Evolutionary conservation across 1,284 basidiomycete genomes (phyloP).

Genomic region (Cryptococcus sp.): DNA sequence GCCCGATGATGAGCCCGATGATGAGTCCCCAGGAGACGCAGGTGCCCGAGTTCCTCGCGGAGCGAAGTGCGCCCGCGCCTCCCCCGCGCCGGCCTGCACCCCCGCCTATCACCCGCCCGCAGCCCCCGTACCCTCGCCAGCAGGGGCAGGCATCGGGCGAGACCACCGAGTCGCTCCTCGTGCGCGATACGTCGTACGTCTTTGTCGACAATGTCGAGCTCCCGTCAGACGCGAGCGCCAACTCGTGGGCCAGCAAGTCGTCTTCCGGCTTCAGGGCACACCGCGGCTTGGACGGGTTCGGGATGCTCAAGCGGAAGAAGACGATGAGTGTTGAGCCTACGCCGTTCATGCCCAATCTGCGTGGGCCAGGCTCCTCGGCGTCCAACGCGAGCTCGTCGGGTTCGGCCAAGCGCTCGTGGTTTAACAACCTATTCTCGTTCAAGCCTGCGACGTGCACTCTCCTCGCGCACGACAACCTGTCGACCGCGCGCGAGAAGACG

Average conservation of each 20-base stretch:
- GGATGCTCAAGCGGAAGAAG: constrained; percentile 47
- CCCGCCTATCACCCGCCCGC: no score
- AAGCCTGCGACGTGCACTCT: constrained; percentile 62
- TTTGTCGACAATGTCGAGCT: constrained; percentile 38
- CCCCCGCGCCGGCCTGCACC: constrained; percentile 3
- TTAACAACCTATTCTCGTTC: constrained; percentile 83
- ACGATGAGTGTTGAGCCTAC: constrained; percentile 26
- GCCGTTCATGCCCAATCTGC: constrained; percentile 28
- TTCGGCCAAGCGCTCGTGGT: constrained; percentile 69
- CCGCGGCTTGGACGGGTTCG: constrained; percentile 40
- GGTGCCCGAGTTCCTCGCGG: constrained; percentile 18
- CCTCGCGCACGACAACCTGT: constrained; percentile 42
- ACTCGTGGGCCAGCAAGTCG: constrained; percentile 33
- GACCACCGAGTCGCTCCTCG: constrained; percentile 29
- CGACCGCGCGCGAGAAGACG: constrained; percentile 35
- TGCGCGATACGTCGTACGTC: constrained; percentile 45
- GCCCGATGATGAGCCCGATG: neutral
- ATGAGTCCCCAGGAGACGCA: constrained; percentile 14
- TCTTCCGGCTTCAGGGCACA: constrained; percentile 25
- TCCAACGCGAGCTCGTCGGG: constrained; percentile 10
- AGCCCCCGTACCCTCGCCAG: no score
- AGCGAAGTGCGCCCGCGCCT: constrained; percentile 25
- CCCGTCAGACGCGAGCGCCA: constrained; percentile 21
- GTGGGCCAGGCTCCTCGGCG: constrained; percentile 22
- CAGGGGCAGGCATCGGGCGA: constrained; percentile 17